Evolutionary conservation across 306 rosid species (phyloP).

Genomic region (Sesbania bispinosa): DNA sequence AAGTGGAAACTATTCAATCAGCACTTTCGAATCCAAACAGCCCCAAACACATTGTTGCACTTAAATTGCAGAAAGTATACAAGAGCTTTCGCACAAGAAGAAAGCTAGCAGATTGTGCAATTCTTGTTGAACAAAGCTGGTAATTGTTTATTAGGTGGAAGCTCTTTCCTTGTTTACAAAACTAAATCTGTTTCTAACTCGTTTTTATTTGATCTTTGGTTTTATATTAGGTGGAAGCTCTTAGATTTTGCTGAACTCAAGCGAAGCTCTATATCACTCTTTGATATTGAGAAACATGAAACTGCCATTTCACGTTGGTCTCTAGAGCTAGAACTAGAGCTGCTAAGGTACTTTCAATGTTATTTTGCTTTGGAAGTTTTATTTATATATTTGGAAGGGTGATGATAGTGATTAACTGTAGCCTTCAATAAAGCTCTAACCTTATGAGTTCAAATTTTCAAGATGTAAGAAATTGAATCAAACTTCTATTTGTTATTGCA

Average conservation of each 20-base stretch:
- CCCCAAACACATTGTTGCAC: constrained; percentile 75
- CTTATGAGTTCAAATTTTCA: background rate
- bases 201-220: constrained; percentile 19
- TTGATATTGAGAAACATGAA: constrained; percentile 84
- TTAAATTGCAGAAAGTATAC: constrained; percentile 87
- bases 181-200: constrained; percentile 10
- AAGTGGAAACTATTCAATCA: constrained; percentile 27
- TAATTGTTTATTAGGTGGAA: constrained; percentile 26
- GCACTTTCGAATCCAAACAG: constrained; percentile 46
- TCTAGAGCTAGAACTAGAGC: too few species aligned
- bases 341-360: constrained; percentile 60
- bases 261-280: too few species aligned
- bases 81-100: too few species aligned
- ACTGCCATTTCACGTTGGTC: constrained; percentile 94
- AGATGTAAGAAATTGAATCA: background rate
- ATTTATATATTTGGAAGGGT: background rate
- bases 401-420: background rate
- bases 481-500: constrained; percentile 35
- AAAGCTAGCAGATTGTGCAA: constrained; percentile 94
- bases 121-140: constrained; percentile 96
- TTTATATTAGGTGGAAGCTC: too few species aligned
- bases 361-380: background rate
- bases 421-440: background rate
- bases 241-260: too few species aligned
- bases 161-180: background rate